Base-by-base conservation (phyloP, 139 green algal genomes). In the Deuterostichococcus epilithicus region DNA sequence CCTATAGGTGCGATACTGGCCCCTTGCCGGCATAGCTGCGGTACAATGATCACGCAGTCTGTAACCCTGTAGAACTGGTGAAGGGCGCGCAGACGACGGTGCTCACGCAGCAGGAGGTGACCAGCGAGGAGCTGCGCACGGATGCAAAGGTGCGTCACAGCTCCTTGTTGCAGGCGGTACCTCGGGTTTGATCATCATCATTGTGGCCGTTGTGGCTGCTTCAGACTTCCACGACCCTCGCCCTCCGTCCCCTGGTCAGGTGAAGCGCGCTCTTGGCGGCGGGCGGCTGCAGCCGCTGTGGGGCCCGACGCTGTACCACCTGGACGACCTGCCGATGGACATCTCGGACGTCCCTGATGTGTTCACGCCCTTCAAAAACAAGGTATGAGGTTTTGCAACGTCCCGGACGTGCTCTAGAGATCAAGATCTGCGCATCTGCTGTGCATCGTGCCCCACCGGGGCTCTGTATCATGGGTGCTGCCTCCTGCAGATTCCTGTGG, bases 341-440 rank as follows among this genome's bases (percentile, higher is more conserved):
- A 75, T 94, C 73, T 63, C 42, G 2, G 80, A 88, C 80, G 74
- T 94, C 79, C 88, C 91, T 10, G 91, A 96, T 72, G 88, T 94
- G 1, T 99, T 98, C 90, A 98, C 95, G 0, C 92, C 91, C n/a
- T 97, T 97, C 84, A 89, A 83, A 58, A 86, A 96, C 1, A 92
- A 93, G 83, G 86, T 88, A n/a, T 26, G 45, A n/a, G n/a, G n/a
- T n/a, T n/a, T n/a, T n/a, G n/a, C n/a, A n/a, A n/a, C n/a, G n/a
- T n/a, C n/a, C n/a, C n/a, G 45, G 13, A 60, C 45, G 45, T 60
- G 18, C 45, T 60, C 45, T 26, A 26, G 45, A 60, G 75, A 90
- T 44, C 67, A 77, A n/a, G n/a, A n/a, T n/a, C n/a, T n/a, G n/a
- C n/a, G n/a, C n/a, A n/a, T n/a, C n/a, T n/a, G n/a, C n/a, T n/a